Evolutionary conservation across 257 asterid species (phyloP).

Genomic region (Solanum virginianum): DNA sequence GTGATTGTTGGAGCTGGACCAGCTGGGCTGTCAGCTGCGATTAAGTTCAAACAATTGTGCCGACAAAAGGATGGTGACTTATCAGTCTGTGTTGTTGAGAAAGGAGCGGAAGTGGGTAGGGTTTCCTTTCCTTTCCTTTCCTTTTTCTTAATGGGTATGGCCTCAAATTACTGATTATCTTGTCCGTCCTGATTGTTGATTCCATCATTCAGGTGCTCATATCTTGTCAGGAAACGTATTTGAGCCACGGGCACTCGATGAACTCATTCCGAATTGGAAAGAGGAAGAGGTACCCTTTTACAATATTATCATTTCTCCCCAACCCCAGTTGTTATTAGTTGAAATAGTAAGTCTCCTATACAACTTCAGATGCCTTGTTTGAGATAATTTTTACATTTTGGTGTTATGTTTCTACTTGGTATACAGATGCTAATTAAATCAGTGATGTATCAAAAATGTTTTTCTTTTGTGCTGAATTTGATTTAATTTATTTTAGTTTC

Average conservation of each 20-base stretch:
- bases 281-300: slow-evolving; percentile 52
- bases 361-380: background rate
- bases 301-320: background rate
- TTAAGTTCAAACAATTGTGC: slow-evolving; percentile 79
- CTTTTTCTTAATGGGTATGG: background rate
- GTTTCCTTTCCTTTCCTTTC: background rate
- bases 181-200: background rate
- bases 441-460: background rate
- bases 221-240: slow-evolving; percentile 91
- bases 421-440: background rate
- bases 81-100: slow-evolving; percentile 91
- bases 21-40: slow-evolving; percentile 95
- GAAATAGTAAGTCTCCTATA: background rate
- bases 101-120: slow-evolving; percentile 94
- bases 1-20: slow-evolving; percentile 98
- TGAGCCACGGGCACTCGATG: slow-evolving; percentile 88
- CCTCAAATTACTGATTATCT: background rate
- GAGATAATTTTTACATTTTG: background rate
- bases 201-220: slow-evolving; percentile 61
- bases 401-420: background rate
- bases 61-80: slow-evolving; percentile 58
- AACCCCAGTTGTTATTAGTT: background rate
- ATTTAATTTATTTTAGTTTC: background rate
- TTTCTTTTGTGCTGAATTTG: background rate
- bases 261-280: slow-evolving; percentile 89